Base-by-base conservation (phyloP, 2,329 filamentous ascomycete species). In the Microcera coccophila region DNA sequence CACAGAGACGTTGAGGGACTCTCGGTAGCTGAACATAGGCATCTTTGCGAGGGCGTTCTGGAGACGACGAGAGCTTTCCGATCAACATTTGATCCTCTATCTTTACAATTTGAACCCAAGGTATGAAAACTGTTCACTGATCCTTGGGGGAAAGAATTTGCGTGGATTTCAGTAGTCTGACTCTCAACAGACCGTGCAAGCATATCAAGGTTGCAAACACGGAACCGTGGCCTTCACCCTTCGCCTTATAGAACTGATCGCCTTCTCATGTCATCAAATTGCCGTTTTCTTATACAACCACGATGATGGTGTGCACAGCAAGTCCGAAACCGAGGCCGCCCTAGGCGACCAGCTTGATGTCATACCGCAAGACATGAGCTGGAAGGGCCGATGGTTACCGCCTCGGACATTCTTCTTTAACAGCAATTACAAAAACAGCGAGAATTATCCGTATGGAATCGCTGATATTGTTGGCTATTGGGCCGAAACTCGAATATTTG, bases 401-500 rank as follows among this genome's bases (percentile, higher is more conserved):
- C 22, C 22, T 26, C 22, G 22, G 11, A 32, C 29, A 8, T n/a
- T 32, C 8, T 32, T 32, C 29, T 10, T 5, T 14, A 8, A 32
- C 12, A 5, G 8, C 7, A 8, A 8, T 5, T 32, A n/a, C n/a
- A 9, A 10, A 14, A n/a, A 17, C 8, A 8, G 15, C 29, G 29
- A 14, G 8, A 57, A 61, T 18, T 67, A 64, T 34, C 51, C 54
- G 4, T 36, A 47, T 32, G 52, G 53, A 9, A 10, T 50, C 19
- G 47, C 52, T 14, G 52, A 56, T 42, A 29, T 54, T 14, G 53
- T 50, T 12, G 61, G 53, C 9, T 63, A 60, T 38, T 62, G 55
- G 61, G 59, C 55, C 8, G 59, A 63, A 42, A 44, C 43, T 8
- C 46, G 54, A 18, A 57, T 62, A 36, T 46, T 63, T 22, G 60